Conservation (phyloP, 2,329 filamentous ascomycete genomes). For the Ophiostoma perfectum region DNA sequence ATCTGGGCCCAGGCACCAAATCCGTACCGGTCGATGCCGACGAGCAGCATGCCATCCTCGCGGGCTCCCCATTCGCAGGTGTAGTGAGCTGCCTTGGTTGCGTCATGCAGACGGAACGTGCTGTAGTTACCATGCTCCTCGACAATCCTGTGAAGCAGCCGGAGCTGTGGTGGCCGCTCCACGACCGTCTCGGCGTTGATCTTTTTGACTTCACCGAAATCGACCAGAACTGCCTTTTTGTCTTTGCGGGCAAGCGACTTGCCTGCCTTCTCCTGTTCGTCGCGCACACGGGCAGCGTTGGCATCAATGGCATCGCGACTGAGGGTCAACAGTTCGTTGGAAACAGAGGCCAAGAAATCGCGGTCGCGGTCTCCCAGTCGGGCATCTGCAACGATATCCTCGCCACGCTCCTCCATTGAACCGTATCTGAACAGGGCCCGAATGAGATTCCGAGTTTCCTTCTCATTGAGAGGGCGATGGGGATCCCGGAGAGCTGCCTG, state of each 20-base stretch:
- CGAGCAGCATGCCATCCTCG: constrained; percentile 94
- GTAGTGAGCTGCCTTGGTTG: constrained; percentile 87
- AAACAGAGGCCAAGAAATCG: constrained; percentile 68
- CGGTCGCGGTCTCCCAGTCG: constrained; percentile 76
- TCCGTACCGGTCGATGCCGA: constrained; percentile 87
- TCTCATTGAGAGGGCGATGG: constrained; percentile 81
- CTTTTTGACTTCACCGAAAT: constrained; percentile 88
- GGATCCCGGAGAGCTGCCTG: constrained; percentile 73
- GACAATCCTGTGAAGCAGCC: constrained; percentile 71
- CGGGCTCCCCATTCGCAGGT: constrained; percentile 85
- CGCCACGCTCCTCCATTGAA: constrained; percentile 77
- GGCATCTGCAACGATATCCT: constrained; percentile 83
- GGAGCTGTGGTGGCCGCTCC: constrained; percentile 84
- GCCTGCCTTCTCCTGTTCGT: constrained; percentile 75
- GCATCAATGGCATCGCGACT: constrained; percentile 56
- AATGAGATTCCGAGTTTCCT: constrained; percentile 88
- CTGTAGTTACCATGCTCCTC: constrained; percentile 58
- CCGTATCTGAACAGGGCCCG: constrained; percentile 87
- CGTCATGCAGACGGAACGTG: constrained; percentile 82
- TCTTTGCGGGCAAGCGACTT: constrained; percentile 93
- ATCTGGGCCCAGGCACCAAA: constrained; percentile 96
- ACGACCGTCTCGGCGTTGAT: constrained; percentile 94
- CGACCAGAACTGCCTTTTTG: constrained; percentile 92
- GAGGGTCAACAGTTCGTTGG: constrained; percentile 64
- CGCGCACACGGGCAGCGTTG: constrained; percentile 66